Conservation (phyloP, 495 filamentous ascomycete species). For the Filosporella fistucella region DNA sequence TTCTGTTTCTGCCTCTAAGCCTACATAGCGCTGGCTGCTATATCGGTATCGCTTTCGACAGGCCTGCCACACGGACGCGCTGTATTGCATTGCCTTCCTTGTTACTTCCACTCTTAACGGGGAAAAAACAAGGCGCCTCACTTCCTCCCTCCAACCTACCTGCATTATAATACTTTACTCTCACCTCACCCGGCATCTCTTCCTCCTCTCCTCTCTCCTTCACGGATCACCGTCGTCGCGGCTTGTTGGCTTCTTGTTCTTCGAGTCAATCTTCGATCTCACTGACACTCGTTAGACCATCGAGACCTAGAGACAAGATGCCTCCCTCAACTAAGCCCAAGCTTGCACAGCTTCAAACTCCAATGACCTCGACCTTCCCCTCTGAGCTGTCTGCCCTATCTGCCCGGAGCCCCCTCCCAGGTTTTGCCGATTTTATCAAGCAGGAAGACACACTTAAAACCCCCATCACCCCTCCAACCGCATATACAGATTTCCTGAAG, state of each 20-base stretch:
- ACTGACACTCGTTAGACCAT: slow-evolving; percentile 21
- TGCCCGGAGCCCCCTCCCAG: slow-evolving; percentile 46
- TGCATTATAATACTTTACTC: slow-evolving; percentile 18
- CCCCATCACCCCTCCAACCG: slow-evolving; percentile 86
- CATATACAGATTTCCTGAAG: slow-evolving; percentile 91
- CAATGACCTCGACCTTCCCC: slow-evolving; percentile 73
- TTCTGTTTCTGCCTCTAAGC: slow-evolving; percentile 19
- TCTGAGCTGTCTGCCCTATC: slow-evolving; percentile 60
- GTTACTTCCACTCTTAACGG: background rate
- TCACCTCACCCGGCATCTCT: slow-evolving; percentile 14
- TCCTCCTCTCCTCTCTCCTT: slow-evolving; percentile 26
- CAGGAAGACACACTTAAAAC: slow-evolving; percentile 52
- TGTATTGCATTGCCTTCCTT: too few species aligned
- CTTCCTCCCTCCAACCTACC: slow-evolving; percentile 27
- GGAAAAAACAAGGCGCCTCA: slow-evolving; percentile 6
- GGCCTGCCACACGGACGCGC: slow-evolving; percentile 17
- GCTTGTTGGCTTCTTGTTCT: slow-evolving; percentile 28
- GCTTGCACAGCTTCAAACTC: slow-evolving; percentile 71
- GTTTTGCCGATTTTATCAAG: slow-evolving; percentile 47
- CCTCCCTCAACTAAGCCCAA: slow-evolving; percentile 57
- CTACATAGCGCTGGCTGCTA: slow-evolving; percentile 27
- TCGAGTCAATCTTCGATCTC: slow-evolving; percentile 41
- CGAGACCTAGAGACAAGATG: slow-evolving; percentile 32
- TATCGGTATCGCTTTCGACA: slow-evolving; percentile 9
- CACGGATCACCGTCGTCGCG: slow-evolving; percentile 33